Percentiles rank a stretch among this genome's conserved stretches.
phyloP scores from a whole-genome alignment of 805 yeast genomes.

The Lachancea sp. region DNA sequence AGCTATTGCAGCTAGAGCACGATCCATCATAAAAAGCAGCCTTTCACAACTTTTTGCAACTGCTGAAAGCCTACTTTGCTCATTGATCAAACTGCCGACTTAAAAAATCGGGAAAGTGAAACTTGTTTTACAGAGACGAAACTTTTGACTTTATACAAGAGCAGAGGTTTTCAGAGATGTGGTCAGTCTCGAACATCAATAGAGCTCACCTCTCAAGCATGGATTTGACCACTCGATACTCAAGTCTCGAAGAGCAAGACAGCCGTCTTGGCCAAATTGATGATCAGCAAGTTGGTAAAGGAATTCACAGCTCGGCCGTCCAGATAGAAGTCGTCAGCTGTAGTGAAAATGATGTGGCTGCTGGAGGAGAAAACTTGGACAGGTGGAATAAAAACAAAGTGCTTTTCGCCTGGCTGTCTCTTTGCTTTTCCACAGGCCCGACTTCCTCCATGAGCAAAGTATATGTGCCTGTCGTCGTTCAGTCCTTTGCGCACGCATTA shows the following conservation, averaged over 20 bases:
- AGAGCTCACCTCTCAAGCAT: no score
- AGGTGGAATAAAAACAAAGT: constrained; percentile 20
- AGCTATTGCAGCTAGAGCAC: no score
- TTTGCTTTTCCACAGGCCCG: constrained; percentile 39
- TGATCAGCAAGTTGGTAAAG: not conserved
- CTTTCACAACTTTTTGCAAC: not conserved
- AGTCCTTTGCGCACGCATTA: constrained; percentile 32
- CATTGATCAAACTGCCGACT: no score
- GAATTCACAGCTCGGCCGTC: not conserved
- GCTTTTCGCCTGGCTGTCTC: constrained; percentile 33
- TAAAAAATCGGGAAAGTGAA: not conserved
- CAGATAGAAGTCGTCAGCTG: not conserved
- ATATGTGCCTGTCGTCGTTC: constrained; percentile 38
- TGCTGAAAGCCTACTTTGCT: no score
- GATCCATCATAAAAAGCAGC: no score
- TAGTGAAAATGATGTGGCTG: not conserved
- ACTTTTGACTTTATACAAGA: no score
- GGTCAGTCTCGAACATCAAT: not conserved
- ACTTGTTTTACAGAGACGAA: no score
- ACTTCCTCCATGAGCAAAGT: constrained; percentile 38
- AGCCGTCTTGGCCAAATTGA: not conserved
- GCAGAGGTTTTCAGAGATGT: constrained; percentile 5
- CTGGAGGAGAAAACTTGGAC: not conserved
- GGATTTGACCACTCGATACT: not conserved
- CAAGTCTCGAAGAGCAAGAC: not conserved